phyloP scores from a whole-genome alignment of 2,329 filamentous ascomycete genomes.

The Diaporthe destruens region DNA sequence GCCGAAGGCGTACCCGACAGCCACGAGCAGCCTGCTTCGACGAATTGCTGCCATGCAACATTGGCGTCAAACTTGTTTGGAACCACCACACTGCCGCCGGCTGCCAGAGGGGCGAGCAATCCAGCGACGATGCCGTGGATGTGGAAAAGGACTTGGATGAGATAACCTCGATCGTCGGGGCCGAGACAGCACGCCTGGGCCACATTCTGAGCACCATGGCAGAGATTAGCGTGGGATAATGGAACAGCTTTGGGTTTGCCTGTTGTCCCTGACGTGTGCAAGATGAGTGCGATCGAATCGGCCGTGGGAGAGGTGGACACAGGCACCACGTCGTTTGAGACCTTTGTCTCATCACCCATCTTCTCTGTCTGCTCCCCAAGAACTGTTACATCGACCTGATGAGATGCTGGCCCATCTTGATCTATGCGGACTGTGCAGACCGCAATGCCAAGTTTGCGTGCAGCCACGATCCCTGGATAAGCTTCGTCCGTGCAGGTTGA shows the following conservation, averaged over 20 bases:
- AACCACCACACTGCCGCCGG: conserved; percentile 83
- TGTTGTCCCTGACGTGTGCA: conserved; percentile 33
- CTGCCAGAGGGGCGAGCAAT: conserved; percentile 82
- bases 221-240: conserved; percentile 27
- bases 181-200: conserved; percentile 41
- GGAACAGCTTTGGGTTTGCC: conserved; percentile 32
- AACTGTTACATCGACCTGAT: neutral
- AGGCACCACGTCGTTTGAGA: conserved; percentile 75
- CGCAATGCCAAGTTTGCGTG: conserved; percentile 85
- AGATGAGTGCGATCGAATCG: conserved; percentile 9
- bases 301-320: conserved; percentile 59
- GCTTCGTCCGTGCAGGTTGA: conserved; percentile 75
- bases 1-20: conserved; percentile 92
- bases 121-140: conserved; percentile 80
- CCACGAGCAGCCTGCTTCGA: conserved; percentile 82
- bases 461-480: conserved; percentile 80
- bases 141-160: conserved; percentile 71
- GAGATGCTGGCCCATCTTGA: conserved; percentile 55
- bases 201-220: neutral
- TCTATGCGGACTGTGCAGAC: conserved; percentile 78
- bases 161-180: conserved; percentile 62
- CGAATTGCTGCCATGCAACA: conserved; percentile 87
- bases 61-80: conserved; percentile 83
- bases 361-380: neutral
- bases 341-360: conserved; percentile 30